phyloP scores from a whole-genome alignment of 2,329 filamentous ascomycete species.

The Neofusicoccum sp. region DNA sequence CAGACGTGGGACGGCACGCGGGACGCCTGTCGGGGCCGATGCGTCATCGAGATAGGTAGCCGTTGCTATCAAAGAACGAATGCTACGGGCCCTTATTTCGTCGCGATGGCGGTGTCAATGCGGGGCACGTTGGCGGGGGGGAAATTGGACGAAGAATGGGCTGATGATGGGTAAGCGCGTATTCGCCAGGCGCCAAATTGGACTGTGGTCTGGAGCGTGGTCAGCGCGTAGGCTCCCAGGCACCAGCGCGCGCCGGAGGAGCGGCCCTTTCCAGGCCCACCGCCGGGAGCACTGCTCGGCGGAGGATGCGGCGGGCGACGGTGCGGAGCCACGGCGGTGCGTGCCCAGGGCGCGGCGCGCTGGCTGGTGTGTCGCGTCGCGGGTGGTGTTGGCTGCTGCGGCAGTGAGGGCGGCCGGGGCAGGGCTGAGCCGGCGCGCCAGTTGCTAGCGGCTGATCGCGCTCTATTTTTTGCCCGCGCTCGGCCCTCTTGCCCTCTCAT shows the following conservation, averaged over 20 bases:
- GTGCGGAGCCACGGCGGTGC: not conserved
- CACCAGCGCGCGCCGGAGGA: not conserved
- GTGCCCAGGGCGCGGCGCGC: not conserved
- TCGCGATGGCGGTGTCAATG: not conserved
- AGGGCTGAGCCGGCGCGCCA: not conserved
- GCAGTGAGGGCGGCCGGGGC: not conserved
- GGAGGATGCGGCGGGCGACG: not conserved
- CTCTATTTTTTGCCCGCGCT: not conserved
- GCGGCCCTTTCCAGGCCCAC: not conserved
- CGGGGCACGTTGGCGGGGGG: not conserved
- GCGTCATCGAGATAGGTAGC: not conserved
- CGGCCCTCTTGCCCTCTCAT: not conserved
- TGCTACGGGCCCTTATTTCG: too few relatives aligned
- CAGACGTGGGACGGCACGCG: not conserved
- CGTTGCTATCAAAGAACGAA: too few relatives aligned
- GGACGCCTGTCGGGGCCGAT: not conserved
- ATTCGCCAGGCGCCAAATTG: not conserved
- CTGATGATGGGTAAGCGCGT: not conserved
- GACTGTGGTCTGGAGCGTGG: constrained; percentile 7
- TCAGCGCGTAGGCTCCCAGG: not conserved
- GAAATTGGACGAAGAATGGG: not conserved
- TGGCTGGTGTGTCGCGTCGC: not conserved
- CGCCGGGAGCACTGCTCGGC: not conserved
- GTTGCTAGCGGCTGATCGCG: not conserved
- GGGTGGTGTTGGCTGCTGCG: not conserved